Evolutionary conservation across 1,284 basidiomycete genomes (phyloP), one percentile per base, ranked within the genome.

Genomic region (Pisolithus thermaeus): DNA sequence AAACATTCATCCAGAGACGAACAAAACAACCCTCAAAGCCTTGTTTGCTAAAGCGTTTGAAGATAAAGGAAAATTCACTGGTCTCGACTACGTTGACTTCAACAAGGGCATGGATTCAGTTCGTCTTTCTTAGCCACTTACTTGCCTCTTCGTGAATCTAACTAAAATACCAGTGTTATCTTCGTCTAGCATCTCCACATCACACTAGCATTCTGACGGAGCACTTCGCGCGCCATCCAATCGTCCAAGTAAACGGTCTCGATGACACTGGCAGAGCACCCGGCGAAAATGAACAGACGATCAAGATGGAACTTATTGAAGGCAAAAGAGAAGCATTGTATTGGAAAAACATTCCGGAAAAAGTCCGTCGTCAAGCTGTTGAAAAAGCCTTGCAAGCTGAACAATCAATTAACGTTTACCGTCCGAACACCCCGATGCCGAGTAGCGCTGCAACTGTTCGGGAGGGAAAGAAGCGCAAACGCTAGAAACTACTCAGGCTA

Each of bases 261-360:
- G 83, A 86, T 50, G 70, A 71, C 14, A 52, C 41, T 2, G 76
- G 78, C 1, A 59, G 56, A 14, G 40, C 32, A 22, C 49, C 56
- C 37, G 7, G 46, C 28, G n/a, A 25, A 18, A 55, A 46, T 6
- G 60, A 55, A 3, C 70, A 65, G 35, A 54, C 68, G 1, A 74
- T 88, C 12, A 46, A 53, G 14, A 58, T 77, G 37, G 86, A 87
- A 60, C 50, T 82, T 27, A 77, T 90, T 0, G 63, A 68, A 8
- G 87, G 84, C 2, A 79, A 70, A 60, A 72, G 75, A 48, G 88
- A 90, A 59, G 78, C 77, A 55, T 51, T 90, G 18, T 91, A 90
- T 59, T 91, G 88, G 88, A 76, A 80, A 51, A 84, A 83, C 57
- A 79, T 90, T 0, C 88, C 88, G 0, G 78, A 83, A 59, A 89